Evolutionary conservation across 2,329 filamentous ascomycete genomes (phyloP).

Genomic region (Claviceps humidiphila): DNA sequence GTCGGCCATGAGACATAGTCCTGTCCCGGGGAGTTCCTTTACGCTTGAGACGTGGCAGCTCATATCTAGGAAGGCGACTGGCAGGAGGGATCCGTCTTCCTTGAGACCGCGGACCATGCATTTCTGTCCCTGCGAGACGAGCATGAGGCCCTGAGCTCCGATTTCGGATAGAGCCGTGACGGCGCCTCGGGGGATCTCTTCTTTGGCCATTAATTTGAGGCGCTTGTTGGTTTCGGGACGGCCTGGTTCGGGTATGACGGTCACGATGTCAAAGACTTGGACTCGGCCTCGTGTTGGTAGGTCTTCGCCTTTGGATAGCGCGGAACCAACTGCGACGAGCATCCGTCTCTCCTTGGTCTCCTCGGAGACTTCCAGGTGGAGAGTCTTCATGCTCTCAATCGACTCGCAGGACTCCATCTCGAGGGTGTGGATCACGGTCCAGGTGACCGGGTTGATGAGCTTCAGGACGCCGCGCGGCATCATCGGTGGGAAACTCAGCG

Average conservation of each 20-base stretch:
- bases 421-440: constrained; percentile 65
- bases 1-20: constrained; percentile 78
- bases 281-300: constrained; percentile 72
- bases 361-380: constrained; percentile 84
- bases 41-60: constrained; percentile 82
- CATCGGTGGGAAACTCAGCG: constrained; percentile 48
- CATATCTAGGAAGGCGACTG: constrained; percentile 96
- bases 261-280: constrained; percentile 83
- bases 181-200: constrained; percentile 82
- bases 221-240: constrained; percentile 74
- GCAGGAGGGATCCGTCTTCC: constrained; percentile 82
- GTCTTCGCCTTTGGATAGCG: constrained; percentile 79
- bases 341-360: constrained; percentile 75
- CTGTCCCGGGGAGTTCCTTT: constrained; percentile 70
- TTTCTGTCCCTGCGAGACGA: constrained; percentile 89
- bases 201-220: constrained; percentile 74
- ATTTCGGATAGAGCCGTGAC: constrained; percentile 78
- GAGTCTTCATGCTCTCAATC: constrained; percentile 67
- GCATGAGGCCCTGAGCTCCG: constrained; percentile 75
- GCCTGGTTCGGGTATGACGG: constrained; percentile 79
- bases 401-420: constrained; percentile 62
- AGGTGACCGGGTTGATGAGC: constrained; percentile 63
- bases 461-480: constrained; percentile 62
- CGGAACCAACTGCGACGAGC: constrained; percentile 74
- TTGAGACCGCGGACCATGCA: constrained; percentile 94